Percentiles rank a stretch among this genome's conserved stretches.
These are phyloP conservation scores for Puccinia horiana DNA, from an alignment of 1,284 basidiomycete species.

Conservation along the genomic window DNA sequence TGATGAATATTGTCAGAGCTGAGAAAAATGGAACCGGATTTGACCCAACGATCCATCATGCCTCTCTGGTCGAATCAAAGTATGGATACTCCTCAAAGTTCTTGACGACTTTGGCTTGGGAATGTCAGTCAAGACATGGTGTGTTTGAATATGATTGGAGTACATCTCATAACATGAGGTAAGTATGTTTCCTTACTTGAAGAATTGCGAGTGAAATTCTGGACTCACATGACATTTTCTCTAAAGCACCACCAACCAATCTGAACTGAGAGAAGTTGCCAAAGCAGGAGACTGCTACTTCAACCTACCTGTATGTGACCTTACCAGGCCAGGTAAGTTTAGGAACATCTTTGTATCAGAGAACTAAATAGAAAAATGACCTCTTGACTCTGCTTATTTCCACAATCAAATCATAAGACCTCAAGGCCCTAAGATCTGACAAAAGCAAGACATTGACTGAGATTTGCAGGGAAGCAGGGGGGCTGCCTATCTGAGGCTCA, in stretches of 20 bases:
- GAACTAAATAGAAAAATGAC: too few relatives aligned
- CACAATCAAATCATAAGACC: background rate
- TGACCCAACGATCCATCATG: conserved; percentile 43
- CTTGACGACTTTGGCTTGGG: conserved; percentile 46
- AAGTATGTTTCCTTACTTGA: background rate
- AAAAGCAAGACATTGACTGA: conserved; percentile 21
- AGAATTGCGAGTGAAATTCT: background rate
- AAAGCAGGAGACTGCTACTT: conserved; percentile 47
- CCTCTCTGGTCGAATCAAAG: conserved; percentile 32
- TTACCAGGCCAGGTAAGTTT: conserved; percentile 35
- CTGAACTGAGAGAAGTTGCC: conserved; percentile 12
- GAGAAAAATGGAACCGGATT: conserved; percentile 39
- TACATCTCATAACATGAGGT: conserved; percentile 27
- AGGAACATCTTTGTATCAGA: too few relatives aligned
- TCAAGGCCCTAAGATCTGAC: background rate
- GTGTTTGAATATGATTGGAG: conserved; percentile 46
- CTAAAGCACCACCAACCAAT: background rate
- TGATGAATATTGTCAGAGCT: conserved; percentile 49
- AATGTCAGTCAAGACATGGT: conserved; percentile 43
- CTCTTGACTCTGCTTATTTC: background rate
- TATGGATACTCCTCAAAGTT: conserved; percentile 41
- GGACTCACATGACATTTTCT: background rate
- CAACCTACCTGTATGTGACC: conserved; percentile 41
- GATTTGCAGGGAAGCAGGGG: conserved; percentile 35
- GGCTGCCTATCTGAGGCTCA: conserved; percentile 28